These are phyloP conservation scores for Wickerhamomyces bisporus DNA, from an alignment of 805 yeast species.

Conservation along the genomic window DNA sequence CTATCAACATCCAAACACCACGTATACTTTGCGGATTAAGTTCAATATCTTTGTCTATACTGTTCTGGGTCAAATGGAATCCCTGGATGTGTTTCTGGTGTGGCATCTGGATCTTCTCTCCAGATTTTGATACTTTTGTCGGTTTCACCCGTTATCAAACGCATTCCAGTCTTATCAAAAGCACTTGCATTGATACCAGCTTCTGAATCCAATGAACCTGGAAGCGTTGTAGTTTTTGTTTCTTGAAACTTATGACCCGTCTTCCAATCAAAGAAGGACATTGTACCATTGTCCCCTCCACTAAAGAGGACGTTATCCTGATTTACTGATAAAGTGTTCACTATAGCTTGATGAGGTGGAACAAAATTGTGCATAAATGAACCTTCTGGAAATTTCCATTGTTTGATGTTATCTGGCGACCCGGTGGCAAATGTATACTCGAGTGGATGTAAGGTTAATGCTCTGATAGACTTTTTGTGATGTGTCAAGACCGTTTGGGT, in stretches of 20 bases:
- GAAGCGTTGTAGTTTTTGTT: slow-evolving; percentile 46
- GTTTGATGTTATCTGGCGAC: slow-evolving; percentile 73
- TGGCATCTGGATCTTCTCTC: slow-evolving; percentile 40
- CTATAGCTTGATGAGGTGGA: slow-evolving; percentile 43
- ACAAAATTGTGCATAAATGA: slow-evolving; percentile 54
- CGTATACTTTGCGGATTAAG: neutral
- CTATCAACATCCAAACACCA: slow-evolving; percentile 3
- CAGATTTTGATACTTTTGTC: slow-evolving; percentile 83
- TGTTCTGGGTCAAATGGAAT: slow-evolving; percentile 17
- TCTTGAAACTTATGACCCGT: slow-evolving; percentile 61
- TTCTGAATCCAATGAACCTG: slow-evolving; percentile 69
- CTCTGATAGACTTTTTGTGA: slow-evolving; percentile 78
- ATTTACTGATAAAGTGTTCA: slow-evolving; percentile 66
- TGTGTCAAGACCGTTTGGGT: slow-evolving; percentile 72
- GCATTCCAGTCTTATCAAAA: slow-evolving; percentile 75
- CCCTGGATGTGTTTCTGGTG: slow-evolving; percentile 23
- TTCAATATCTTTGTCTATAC: slow-evolving; percentile 15
- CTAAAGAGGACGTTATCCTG: slow-evolving; percentile 60
- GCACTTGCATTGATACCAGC: slow-evolving; percentile 62
- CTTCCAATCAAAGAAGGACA: slow-evolving; percentile 74
- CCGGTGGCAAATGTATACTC: slow-evolving; percentile 77
- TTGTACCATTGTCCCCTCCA: slow-evolving; percentile 80
- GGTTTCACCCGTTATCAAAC: slow-evolving; percentile 83
- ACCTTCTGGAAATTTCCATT: slow-evolving; percentile 82
- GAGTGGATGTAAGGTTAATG: slow-evolving; percentile 59